Percentiles rank a stretch among this genome's conserved stretches.
phyloP scores from a whole-genome alignment of 2,329 filamentous ascomycete genomes.

The Ophiostoma pallidulum region DNA sequence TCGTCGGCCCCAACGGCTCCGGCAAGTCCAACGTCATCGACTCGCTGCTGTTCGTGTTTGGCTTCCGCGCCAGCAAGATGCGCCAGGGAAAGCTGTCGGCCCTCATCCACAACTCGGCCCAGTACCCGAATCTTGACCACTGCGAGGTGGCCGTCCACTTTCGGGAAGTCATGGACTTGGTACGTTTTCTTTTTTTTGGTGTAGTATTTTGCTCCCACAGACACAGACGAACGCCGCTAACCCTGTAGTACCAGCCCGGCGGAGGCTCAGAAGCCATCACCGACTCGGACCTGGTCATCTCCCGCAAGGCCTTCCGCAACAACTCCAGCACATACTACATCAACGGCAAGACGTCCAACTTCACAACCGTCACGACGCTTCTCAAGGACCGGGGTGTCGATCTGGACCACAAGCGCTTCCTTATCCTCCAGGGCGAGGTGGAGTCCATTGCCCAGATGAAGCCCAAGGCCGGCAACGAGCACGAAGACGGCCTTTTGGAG shows the following conservation, averaged over 20 bases:
- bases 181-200: constrained; percentile 27
- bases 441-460: constrained; percentile 99
- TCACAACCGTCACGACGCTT: constrained; percentile 81
- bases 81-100: constrained; percentile 96
- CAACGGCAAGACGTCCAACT: constrained; percentile 80
- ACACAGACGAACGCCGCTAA: no score
- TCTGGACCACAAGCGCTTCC: constrained; percentile 93
- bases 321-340: constrained; percentile 99
- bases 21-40: constrained; percentile 99
- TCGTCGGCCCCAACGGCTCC: constrained; percentile 95
- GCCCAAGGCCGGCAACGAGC: constrained; percentile 85
- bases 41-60: constrained; percentile 96
- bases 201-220: no score
- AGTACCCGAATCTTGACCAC: constrained; percentile 72
- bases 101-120: constrained; percentile 91
- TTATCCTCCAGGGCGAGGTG: constrained; percentile 95
- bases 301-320: constrained; percentile 90
- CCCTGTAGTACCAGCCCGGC: constrained; percentile 40
- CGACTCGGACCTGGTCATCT: constrained; percentile 77
- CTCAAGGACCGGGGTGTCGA: constrained; percentile 85
- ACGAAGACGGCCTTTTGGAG: constrained; percentile 91
- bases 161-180: constrained; percentile 82
- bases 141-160: constrained; percentile 98
- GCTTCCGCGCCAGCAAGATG: constrained; percentile 98
- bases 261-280: constrained; percentile 70